Percentiles rank a stretch among this genome's conserved stretches.
Evolutionary conservation across 371 early-diverging fungal genomes (phyloP).

Genomic region (Mortierella sp.): DNA sequence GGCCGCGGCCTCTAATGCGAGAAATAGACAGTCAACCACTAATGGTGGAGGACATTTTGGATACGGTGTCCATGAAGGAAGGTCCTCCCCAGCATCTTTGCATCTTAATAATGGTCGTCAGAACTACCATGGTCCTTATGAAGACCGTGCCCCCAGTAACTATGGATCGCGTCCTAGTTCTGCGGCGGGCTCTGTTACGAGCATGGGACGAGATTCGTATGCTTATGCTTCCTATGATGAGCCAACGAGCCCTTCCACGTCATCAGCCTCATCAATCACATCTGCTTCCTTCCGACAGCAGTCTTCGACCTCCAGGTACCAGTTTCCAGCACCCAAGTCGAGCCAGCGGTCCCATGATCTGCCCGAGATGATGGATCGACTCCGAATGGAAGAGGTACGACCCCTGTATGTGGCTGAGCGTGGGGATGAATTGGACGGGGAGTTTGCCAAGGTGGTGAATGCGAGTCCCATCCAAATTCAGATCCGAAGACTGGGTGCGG

Average conservation of each 20-base stretch:
- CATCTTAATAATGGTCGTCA: constrained; percentile 12
- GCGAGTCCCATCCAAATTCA: constrained; percentile 63
- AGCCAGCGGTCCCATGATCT: constrained; percentile 1
- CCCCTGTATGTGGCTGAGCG: constrained; percentile 56
- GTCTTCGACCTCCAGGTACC: constrained; percentile 4
- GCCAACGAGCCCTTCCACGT: constrained; percentile 27
- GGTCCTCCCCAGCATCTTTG: constrained; percentile 6
- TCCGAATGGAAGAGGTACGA: constrained; percentile 41
- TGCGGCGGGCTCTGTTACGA: constrained; percentile 11
- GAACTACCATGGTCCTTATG: constrained; percentile 12
- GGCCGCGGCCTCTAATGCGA: too few species aligned
- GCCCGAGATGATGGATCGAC: constrained; percentile 34
- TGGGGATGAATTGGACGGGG: constrained; percentile 65
- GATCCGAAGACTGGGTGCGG: constrained; percentile 56
- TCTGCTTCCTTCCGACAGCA: constrained; percentile 16
- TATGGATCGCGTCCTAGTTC: constrained; percentile 12
- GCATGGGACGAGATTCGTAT: constrained; percentile 25
- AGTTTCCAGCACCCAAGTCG: constrained; percentile 8
- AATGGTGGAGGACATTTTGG: constrained; percentile 3
- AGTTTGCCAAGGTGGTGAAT: constrained; percentile 67
- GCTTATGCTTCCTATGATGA: constrained; percentile 16
- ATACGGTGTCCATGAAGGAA: constrained; percentile 15
- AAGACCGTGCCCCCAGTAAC: not conserved
- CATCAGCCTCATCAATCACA: constrained; percentile 4
- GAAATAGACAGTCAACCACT: too few species aligned